A percentile compares a stretch with the other conserved stretches of the same genome.
Conservation (phyloP, 106 monocot genomes). For the Gastrodia elata region DNA sequence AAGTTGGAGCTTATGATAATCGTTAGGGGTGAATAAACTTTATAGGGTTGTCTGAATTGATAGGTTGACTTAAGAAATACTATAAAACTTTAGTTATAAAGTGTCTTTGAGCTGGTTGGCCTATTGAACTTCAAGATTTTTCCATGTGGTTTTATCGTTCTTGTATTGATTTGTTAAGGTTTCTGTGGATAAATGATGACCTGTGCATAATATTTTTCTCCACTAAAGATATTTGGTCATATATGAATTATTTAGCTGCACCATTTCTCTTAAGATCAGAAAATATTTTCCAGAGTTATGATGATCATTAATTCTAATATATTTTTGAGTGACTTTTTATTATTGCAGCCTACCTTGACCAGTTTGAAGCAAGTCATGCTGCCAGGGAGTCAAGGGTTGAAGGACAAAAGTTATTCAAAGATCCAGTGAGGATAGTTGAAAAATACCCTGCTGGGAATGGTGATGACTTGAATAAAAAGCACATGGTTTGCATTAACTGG, state of each 20-base stretch:
- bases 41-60: neutral
- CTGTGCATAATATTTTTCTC: neutral
- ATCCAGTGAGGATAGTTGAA: conserved; percentile 65
- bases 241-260: neutral
- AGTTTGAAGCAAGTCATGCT: conserved; percentile 61
- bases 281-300: neutral
- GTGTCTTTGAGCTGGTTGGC: neutral
- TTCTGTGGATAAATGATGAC: neutral
- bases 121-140: conserved; percentile 3
- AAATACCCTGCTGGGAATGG: conserved; percentile 83
- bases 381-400: conserved; percentile 69
- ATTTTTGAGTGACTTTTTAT: neutral
- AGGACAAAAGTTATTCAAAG: conserved; percentile 78
- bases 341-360: conserved; percentile 75
- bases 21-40: conserved; percentile 1
- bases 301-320: neutral
- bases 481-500: conserved; percentile 98
- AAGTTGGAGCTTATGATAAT: neutral
- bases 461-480: conserved; percentile 65
- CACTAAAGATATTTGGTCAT: neutral
- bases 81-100: neutral
- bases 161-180: neutral
- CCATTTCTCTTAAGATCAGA: neutral
- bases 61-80: neutral
- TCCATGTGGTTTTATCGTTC: neutral